Percentiles rank a stretch among this genome's conserved stretches.
phyloP scores from a whole-genome alignment of 768 basidiomycete species.

The Gymnopilus dilepis region DNA sequence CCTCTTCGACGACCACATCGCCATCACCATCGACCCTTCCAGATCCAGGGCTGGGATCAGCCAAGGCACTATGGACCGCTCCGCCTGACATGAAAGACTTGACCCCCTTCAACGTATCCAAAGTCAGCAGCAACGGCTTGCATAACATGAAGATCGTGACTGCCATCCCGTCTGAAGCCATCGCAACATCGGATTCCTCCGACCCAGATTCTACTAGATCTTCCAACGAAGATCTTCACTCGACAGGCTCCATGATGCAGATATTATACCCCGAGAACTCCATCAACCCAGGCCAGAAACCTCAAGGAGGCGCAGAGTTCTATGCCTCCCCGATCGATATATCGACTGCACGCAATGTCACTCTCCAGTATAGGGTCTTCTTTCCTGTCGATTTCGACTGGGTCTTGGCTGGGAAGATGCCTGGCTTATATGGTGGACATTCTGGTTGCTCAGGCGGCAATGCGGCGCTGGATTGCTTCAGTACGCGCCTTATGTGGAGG shows the following conservation, averaged over 20 bases:
- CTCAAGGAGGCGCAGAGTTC: slow-evolving; percentile 78
- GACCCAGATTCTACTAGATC: slow-evolving; percentile 14
- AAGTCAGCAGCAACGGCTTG: slow-evolving; percentile 54
- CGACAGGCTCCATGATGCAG: slow-evolving; percentile 52
- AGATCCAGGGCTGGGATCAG: slow-evolving; percentile 10
- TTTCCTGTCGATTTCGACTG: slow-evolving; percentile 79
- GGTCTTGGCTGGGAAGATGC: slow-evolving; percentile 84
- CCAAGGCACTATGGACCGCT: slow-evolving; percentile 50
- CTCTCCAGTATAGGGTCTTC: slow-evolving; percentile 73
- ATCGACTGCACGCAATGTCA: slow-evolving; percentile 53
- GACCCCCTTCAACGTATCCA: slow-evolving; percentile 59
- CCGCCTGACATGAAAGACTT: slow-evolving; percentile 64
- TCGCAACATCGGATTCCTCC: slow-evolving; percentile 22
- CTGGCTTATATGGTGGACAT: slow-evolving; percentile 79
- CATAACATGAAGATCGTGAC: slow-evolving; percentile 61
- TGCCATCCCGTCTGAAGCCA: slow-evolving; percentile 47
- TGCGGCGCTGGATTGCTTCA: slow-evolving; percentile 77
- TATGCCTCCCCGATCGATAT: slow-evolving; percentile 53
- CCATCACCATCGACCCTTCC: slow-evolving; percentile 3
- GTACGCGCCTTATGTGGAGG: slow-evolving; percentile 88
- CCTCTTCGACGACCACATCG: slow-evolving; percentile 18
- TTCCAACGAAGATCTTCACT: neutral
- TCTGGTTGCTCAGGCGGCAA: slow-evolving; percentile 74
- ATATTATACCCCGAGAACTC: slow-evolving; percentile 72
- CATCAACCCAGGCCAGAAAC: slow-evolving; percentile 66